A percentile compares a stretch with the other conserved stretches of the same genome.
Evolutionary conservation across 441 rosid genomes (phyloP).

Genomic region (Gossypium schwendimanii): DNA sequence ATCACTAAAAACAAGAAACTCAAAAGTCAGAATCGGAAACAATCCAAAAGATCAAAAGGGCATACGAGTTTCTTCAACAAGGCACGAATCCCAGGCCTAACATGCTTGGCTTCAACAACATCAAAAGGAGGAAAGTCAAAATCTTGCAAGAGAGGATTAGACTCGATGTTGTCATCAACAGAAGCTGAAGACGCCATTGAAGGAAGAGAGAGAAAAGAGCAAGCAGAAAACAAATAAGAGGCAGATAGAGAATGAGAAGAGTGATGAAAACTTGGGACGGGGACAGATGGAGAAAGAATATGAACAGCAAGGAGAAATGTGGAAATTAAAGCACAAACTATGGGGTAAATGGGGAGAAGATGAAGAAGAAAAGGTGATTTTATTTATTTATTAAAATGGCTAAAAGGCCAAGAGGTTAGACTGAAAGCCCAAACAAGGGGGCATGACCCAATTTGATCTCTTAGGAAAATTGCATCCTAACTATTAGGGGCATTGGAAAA

Average conservation of each 20-base stretch:
- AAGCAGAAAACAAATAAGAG: conserved; percentile 23
- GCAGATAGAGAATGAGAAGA: conserved; percentile 17
- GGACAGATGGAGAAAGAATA: conserved; percentile 35
- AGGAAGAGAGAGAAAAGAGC: conserved; percentile 33
- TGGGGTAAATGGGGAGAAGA: conserved; percentile 26
- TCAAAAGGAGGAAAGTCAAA: conserved; percentile 75
- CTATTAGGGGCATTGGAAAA: too few species aligned
- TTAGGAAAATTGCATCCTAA: too few species aligned
- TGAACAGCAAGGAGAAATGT: conserved; percentile 65
- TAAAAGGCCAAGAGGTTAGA: too few species aligned
- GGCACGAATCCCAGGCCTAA: conserved; percentile 69
- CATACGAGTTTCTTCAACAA: conserved; percentile 57
- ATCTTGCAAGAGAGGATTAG: conserved; percentile 65
- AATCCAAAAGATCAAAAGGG: neutral
- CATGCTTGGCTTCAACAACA: conserved; percentile 49
- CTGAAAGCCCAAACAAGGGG: too few species aligned
- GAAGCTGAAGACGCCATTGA: conserved; percentile 28
- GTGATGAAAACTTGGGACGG: conserved; percentile 7
- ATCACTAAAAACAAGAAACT: too few species aligned
- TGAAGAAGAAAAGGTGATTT: conserved; percentile 8
- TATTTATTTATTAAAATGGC: neutral
- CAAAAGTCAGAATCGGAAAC: neutral
- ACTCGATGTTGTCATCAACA: conserved; percentile 14
- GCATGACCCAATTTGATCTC: too few species aligned
- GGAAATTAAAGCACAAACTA: conserved; percentile 27